Conservation (phyloP, 495 filamentous ascomycete genomes). For the Evernia prunastri region DNA sequence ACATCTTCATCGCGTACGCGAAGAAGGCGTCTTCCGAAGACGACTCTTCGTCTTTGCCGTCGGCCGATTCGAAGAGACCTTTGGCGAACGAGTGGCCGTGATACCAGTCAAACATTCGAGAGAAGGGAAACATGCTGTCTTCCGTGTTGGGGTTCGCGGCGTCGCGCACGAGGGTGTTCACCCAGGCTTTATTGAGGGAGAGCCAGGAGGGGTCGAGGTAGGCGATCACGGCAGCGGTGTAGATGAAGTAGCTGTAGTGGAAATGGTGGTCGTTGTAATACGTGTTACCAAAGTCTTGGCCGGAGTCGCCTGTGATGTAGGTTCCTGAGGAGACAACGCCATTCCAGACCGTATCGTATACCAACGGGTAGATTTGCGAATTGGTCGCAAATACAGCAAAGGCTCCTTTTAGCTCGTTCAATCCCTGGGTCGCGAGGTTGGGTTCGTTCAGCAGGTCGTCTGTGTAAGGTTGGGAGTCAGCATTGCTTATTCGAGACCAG, state of each 20-base stretch:
- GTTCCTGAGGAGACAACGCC: conserved; percentile 76
- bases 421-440: conserved; percentile 51
- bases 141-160: conserved; percentile 64
- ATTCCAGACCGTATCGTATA: conserved; percentile 79
- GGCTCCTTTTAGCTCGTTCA: conserved; percentile 62
- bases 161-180: conserved; percentile 74
- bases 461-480: too few species aligned
- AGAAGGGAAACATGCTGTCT: conserved; percentile 79
- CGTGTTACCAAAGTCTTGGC: conserved; percentile 74
- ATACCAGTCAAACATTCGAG: conserved; percentile 87
- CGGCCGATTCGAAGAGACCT: conserved; percentile 82
- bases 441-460: conserved; percentile 58
- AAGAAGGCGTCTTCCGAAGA: conserved; percentile 87
- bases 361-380: conserved; percentile 66
- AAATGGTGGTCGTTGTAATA: conserved; percentile 98
- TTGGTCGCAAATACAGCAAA: conserved; percentile 76
- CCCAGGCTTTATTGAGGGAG: conserved; percentile 62
- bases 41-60: conserved; percentile 90
- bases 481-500: too few species aligned
- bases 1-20: conserved; percentile 88
- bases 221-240: conserved; percentile 77
- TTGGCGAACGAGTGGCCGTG: conserved; percentile 96
- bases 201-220: conserved; percentile 76
- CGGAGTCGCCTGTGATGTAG: conserved; percentile 65
- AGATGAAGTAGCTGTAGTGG: conserved; percentile 86